A percentile compares a stretch with the other conserved stretches of the same genome.
Evolutionary conservation across 2,329 filamentous ascomycete genomes (phyloP).

Genomic region (Bipolaris oryzae): DNA sequence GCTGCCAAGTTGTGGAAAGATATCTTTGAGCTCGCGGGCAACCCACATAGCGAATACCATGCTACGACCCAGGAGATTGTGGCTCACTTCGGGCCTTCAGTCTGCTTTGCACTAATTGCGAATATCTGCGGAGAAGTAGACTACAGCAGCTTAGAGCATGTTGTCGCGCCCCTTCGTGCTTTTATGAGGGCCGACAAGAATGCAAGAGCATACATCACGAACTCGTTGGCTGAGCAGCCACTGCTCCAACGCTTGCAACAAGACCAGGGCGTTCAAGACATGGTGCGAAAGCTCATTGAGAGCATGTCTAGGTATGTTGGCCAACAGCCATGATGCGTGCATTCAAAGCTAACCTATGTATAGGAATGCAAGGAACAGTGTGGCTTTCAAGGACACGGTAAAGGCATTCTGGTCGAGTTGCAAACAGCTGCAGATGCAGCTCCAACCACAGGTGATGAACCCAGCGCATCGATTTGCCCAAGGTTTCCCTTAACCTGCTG

Average conservation of each 20-base stretch:
- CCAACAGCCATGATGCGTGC: background rate
- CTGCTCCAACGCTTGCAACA: constrained; percentile 39
- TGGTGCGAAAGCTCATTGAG: constrained; percentile 45
- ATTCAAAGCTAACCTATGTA: constrained; percentile 30
- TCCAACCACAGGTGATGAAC: constrained; percentile 40
- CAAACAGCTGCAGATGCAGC: constrained; percentile 46
- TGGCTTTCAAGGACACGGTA: constrained; percentile 44
- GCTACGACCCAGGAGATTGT: constrained; percentile 44
- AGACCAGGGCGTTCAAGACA: constrained; percentile 34
- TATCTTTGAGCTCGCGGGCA: constrained; percentile 42
- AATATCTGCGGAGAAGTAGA: constrained; percentile 48
- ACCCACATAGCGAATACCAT: constrained; percentile 36
- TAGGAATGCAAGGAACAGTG: constrained; percentile 43
- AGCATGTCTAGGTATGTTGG: constrained; percentile 38
- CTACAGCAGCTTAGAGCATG: constrained; percentile 41
- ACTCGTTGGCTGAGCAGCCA: constrained; percentile 37
- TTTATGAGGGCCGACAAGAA: constrained; percentile 40
- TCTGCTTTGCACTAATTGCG: constrained; percentile 39
- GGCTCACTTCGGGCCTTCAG: constrained; percentile 40
- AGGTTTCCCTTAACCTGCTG: constrained; percentile 7
- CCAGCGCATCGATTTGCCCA: constrained; percentile 33
- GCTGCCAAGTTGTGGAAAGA: constrained; percentile 74
- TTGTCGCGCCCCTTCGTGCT: constrained; percentile 41
- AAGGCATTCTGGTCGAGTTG: constrained; percentile 47
- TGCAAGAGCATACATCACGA: constrained; percentile 40